These are phyloP conservation scores for Hypoxylon sp. DNA, from an alignment of 2,329 filamentous ascomycete species.

Conservation along the genomic window DNA sequence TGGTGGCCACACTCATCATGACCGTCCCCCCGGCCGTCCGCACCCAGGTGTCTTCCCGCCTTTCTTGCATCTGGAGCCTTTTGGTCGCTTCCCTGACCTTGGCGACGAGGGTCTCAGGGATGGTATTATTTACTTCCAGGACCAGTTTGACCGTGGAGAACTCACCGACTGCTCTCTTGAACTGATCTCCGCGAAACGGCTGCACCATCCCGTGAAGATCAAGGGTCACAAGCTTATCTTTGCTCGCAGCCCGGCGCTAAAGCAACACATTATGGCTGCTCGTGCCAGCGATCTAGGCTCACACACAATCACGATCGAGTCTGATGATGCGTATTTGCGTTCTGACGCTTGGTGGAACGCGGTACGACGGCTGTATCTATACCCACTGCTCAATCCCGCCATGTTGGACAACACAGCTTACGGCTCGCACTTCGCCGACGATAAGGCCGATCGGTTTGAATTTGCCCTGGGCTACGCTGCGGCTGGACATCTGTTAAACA, in stretches of 20 bases:
- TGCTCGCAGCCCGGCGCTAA: conserved; percentile 63
- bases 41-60: conserved; percentile 44
- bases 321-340: conserved; percentile 65
- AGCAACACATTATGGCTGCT: conserved; percentile 51
- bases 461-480: conserved; percentile 75
- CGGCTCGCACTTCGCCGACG: conserved; percentile 54
- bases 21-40: conserved; percentile 37
- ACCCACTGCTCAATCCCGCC: conserved; percentile 60
- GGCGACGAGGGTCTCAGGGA: conserved; percentile 47
- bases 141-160: conserved; percentile 55
- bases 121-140: conserved; percentile 52
- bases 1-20: conserved; percentile 39
- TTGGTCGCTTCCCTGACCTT: conserved; percentile 41
- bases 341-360: conserved; percentile 69
- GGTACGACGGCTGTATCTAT: conserved; percentile 69
- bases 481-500: conserved; percentile 69
- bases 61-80: conserved; percentile 45
- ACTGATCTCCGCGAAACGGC: conserved; percentile 55
- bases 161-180: conserved; percentile 60
- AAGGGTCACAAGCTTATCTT: conserved; percentile 68
- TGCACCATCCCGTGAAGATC: conserved; percentile 58
- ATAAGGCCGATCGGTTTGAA: conserved; percentile 60
- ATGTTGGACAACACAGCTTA: conserved; percentile 50
- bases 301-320: conserved; percentile 60
- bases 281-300: conserved; percentile 51